Evolutionary conservation across 129 eudicot species (phyloP), one percentile per base, ranked within the genome.

Genomic region (Pulicaria dysenterica): DNA sequence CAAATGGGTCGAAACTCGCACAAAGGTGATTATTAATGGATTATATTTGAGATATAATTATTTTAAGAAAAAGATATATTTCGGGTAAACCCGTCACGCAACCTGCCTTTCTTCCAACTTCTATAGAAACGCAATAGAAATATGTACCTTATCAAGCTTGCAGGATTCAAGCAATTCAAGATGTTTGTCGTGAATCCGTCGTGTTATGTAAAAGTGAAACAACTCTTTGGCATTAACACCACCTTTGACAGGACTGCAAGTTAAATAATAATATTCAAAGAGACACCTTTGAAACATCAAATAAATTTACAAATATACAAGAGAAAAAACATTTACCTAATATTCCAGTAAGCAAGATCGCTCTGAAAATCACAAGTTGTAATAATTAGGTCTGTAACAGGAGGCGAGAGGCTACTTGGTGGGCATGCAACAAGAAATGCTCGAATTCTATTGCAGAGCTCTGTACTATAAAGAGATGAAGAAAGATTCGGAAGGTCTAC

Each of bases 401-500:
- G 86, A 37, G 84, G 77, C 58, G 89, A 74, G 24, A 90, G 97
- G 38, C 86, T 81, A 60, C 70, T 43, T 8, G 97, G 95, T 57
- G 91, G 89, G 17, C 79, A 81, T 44, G 88, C 81, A 67, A 79
- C 76, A 38, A 91, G 95, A 66, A 91, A 91, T 54, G 83, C 77
- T 44, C 89, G 85, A 58, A 85, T 68, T 80, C 95, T 81, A 68
- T 71, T 85, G 71, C 75, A 83, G 31, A 91, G 88, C 80, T 85
- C 97, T 9, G 83, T 57, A 73, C 91, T 87, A 73, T 91, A 91
- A 64, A 88, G 83, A 45, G 95, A 62, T 43, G 97, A 68, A 36
- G 91, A 79, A 48, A 91, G 88, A 78, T 88, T 85, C 2, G 97
- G 95, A 48, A 91, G 95, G 81, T 91, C 97, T 72, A 91, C 5